Evolutionary conservation across 1,284 basidiomycete species (phyloP).

Genomic region (Cronartium ribicola): DNA sequence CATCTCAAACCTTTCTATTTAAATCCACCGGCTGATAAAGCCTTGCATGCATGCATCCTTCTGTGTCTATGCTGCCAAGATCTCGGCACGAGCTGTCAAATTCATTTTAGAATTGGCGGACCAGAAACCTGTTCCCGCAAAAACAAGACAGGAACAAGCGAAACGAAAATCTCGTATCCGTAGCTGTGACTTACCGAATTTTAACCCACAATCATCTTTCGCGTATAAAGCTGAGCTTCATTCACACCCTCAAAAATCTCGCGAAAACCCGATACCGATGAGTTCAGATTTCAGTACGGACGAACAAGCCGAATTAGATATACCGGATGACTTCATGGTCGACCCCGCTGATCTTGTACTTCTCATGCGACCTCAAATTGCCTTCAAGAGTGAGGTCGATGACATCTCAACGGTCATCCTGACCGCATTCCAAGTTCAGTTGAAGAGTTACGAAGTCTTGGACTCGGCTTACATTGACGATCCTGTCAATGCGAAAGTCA

Average conservation of each 20-base stretch:
- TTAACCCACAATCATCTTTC: slow-evolving; percentile 1
- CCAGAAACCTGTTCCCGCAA: slow-evolving; percentile 7
- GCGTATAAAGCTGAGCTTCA: background rate
- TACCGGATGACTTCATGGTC: slow-evolving; percentile 54
- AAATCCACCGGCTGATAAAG: background rate
- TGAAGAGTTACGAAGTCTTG: slow-evolving; percentile 75
- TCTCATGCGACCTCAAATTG: slow-evolving; percentile 84
- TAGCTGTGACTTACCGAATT: slow-evolving; percentile 36
- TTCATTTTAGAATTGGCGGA: slow-evolving; percentile 41
- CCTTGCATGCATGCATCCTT: background rate
- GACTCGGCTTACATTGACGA: slow-evolving; percentile 76
- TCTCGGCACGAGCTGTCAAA: slow-evolving; percentile 60
- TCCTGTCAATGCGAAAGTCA: slow-evolving; percentile 75
- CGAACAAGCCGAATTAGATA: slow-evolving; percentile 46
- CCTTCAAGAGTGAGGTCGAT: slow-evolving; percentile 66
- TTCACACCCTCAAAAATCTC: slow-evolving; percentile 13
- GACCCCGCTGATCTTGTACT: slow-evolving; percentile 71
- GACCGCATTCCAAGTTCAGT: slow-evolving; percentile 73
- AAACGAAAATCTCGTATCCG: slow-evolving; percentile 32
- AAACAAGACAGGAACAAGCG: slow-evolving; percentile 21
- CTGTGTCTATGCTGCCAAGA: background rate
- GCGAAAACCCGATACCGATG: slow-evolving; percentile 16
- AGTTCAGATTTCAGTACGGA: slow-evolving; percentile 42
- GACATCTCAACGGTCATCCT: slow-evolving; percentile 68
- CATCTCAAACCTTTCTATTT: background rate